These are phyloP conservation scores for Spirogloea muscicola DNA, from an alignment of 139 green algal genomes.

Conservation along the genomic window DNA sequence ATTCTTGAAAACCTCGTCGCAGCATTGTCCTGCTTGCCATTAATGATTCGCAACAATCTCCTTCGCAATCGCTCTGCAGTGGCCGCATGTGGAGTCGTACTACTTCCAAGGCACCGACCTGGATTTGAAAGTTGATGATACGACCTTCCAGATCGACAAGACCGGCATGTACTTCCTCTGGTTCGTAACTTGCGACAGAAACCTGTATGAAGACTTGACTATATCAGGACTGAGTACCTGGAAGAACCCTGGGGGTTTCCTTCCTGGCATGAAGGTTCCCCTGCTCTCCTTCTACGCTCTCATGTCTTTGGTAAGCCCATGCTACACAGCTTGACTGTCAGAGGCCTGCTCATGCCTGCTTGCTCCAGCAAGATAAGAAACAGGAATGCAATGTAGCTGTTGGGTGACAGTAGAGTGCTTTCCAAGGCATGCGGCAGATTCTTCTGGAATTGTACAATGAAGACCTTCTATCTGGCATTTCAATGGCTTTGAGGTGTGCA, in stretches of 20 bases:
- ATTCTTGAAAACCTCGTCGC: not conserved
- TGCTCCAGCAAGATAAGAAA: too few species aligned
- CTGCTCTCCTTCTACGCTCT: constrained; percentile 60
- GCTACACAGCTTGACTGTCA: too few species aligned
- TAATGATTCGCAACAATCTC: not conserved
- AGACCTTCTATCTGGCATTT: too few species aligned
- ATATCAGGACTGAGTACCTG: constrained; percentile 59
- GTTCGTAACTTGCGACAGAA: constrained; percentile 66
- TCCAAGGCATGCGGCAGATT: too few species aligned
- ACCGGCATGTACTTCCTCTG: constrained; percentile 75
- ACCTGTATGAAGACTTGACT: constrained; percentile 51
- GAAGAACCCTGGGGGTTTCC: constrained; percentile 68
- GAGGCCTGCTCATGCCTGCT: too few species aligned
- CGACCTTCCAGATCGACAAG: constrained; percentile 54
- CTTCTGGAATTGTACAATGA: too few species aligned
- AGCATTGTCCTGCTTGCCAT: not conserved
- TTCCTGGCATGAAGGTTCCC: constrained; percentile 64
- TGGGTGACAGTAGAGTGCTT: too few species aligned
- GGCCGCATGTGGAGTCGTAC: constrained; percentile 56
- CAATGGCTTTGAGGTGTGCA: not conserved
- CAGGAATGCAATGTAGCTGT: too few species aligned
- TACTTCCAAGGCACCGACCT: constrained; percentile 57
- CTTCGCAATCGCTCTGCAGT: too few species aligned
- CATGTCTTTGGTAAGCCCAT: constrained; percentile 42
- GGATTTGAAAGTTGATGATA: constrained; percentile 18